These are phyloP conservation scores for Debaryomyces prosopidis DNA, from an alignment of 805 yeast species.

Conservation along the genomic window DNA sequence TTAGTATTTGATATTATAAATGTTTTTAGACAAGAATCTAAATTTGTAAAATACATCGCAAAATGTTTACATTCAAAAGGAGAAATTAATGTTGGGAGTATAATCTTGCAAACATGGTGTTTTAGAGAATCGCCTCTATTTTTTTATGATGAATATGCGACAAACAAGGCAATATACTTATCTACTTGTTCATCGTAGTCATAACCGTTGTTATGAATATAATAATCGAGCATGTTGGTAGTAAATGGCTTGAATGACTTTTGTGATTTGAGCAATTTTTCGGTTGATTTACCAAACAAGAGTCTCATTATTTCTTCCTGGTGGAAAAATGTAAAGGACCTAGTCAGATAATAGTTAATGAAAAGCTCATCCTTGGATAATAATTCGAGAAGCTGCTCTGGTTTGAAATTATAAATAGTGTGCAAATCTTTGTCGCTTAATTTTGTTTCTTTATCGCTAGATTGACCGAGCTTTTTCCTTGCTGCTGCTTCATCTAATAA, in stretches of 20 bases:
- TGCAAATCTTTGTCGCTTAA: slow-evolving; percentile 11
- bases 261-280: slow-evolving; percentile 5
- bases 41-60: too few species aligned
- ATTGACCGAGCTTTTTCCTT: slow-evolving; percentile 1
- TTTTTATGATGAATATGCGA: slow-evolving; percentile 9
- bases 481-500: slow-evolving; percentile 5
- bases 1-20: not conserved
- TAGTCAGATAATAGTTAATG: slow-evolving; percentile 20
- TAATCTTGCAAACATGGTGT: too few species aligned
- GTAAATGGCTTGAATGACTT: not conserved
- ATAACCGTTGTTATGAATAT: slow-evolving; percentile 18
- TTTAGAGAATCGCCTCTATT: too few species aligned
- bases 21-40: not conserved
- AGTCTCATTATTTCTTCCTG: slow-evolving; percentile 26
- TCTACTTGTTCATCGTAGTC: slow-evolving; percentile 28
- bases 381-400: slow-evolving; percentile 21
- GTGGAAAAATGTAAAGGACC: slow-evolving; percentile 28
- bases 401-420: slow-evolving; percentile 8
- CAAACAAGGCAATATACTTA: slow-evolving; percentile 16
- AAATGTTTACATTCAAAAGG: too few species aligned
- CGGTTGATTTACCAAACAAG: slow-evolving; percentile 15
- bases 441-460: not conserved
- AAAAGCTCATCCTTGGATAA: slow-evolving; percentile 27
- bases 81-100: too few species aligned
- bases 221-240: slow-evolving; percentile 20